Conservation (phyloP, 768 basidiomycete species). For the Atractiella rhizophila region DNA sequence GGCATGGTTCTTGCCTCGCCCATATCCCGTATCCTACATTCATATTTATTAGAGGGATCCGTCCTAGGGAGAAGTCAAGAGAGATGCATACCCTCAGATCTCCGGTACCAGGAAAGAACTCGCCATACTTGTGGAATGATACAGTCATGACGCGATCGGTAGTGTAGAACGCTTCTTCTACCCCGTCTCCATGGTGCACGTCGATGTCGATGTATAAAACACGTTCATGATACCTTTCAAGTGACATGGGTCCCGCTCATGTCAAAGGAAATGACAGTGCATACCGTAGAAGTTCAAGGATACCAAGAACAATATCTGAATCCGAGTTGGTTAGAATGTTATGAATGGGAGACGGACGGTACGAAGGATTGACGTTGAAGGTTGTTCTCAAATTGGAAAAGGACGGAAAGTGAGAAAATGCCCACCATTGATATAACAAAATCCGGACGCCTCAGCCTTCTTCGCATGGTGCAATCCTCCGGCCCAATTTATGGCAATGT, state of each 20-base stretch:
- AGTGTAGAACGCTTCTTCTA: constrained; percentile 97
- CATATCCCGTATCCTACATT: constrained; percentile 59
- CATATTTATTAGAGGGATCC: constrained; percentile 1
- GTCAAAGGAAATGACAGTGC: background rate
- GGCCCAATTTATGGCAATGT: constrained; percentile 98
- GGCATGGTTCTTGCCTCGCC: constrained; percentile 80
- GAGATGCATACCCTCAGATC: constrained; percentile 45
- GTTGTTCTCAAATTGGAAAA: too few relatives aligned
- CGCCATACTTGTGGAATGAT: constrained; percentile 96
- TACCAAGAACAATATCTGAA: constrained; percentile 84
- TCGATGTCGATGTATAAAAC: constrained; percentile 98
- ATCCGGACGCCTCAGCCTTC: constrained; percentile 95
- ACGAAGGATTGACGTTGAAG: too few relatives aligned
- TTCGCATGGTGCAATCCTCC: constrained; percentile 96
- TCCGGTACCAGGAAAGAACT: constrained; percentile 98
- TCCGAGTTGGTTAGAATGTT: too few relatives aligned
- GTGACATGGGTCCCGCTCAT: background rate
- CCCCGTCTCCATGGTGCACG: constrained; percentile 94
- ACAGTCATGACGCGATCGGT: constrained; percentile 97
- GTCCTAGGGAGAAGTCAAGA: constrained; percentile 6
- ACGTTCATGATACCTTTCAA: constrained; percentile 58
- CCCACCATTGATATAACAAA: constrained; percentile 92
- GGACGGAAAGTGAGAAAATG: background rate
- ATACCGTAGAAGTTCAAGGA: constrained; percentile 75
- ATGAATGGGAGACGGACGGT: too few relatives aligned